Conservation (phyloP, 768 basidiomycete genomes). For the Calocybe gangraenosa region DNA sequence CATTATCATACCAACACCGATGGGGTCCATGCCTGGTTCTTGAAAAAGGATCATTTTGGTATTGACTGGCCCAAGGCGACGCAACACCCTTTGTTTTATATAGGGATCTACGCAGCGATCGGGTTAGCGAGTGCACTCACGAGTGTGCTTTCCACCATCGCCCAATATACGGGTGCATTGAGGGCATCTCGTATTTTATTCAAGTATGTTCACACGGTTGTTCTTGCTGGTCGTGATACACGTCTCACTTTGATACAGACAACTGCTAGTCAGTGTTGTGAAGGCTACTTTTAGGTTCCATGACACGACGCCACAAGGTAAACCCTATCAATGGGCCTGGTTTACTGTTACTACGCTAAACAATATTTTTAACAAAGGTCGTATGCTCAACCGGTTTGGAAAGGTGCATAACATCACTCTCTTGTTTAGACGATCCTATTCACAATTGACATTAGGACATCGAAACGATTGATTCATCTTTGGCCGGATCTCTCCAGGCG, state of each 20-base stretch:
- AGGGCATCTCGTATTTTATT: constrained; percentile 43
- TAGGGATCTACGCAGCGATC: constrained; percentile 63
- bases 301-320: constrained; percentile 79
- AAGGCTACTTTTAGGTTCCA: constrained; percentile 83
- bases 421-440: not conserved
- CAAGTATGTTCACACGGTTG: constrained; percentile 22
- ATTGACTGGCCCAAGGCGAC: constrained; percentile 45
- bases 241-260: constrained; percentile 31
- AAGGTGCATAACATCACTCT: constrained; percentile 34
- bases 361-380: constrained; percentile 45
- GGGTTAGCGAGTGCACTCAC: constrained; percentile 46
- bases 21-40: constrained; percentile 21
- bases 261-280: constrained; percentile 65
- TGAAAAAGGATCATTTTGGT: constrained; percentile 21
- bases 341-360: not conserved
- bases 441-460: constrained; percentile 47
- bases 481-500: constrained; percentile 64
- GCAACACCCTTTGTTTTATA: constrained; percentile 66
- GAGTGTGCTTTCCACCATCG: constrained; percentile 39
- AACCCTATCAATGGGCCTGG: not conserved
- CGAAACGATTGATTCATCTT: constrained; percentile 78
- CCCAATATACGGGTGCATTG: constrained; percentile 60
- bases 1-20: constrained; percentile 21
- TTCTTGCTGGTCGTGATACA: constrained; percentile 24
- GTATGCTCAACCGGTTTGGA: constrained; percentile 84